phyloP scores from a whole-genome alignment of 2,329 filamentous ascomycete species.

The Alternaria sp. region DNA sequence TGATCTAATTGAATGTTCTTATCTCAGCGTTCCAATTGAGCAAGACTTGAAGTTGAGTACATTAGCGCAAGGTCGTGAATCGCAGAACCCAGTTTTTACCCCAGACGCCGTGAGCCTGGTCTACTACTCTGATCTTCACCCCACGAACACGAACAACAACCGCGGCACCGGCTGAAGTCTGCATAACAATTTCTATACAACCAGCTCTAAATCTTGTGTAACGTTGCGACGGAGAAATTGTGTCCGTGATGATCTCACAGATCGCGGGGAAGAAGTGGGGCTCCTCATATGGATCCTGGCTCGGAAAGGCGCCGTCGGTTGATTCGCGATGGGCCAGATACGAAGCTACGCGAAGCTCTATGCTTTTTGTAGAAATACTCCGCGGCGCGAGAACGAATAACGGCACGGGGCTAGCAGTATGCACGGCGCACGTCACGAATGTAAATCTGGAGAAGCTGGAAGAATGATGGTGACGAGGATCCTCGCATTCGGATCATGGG shows the following conservation, averaged over 20 bases:
- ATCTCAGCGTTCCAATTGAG: not conserved
- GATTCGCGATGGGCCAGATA: not conserved
- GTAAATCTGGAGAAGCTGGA: too few species aligned
- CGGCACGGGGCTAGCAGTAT: not conserved
- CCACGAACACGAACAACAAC: not conserved
- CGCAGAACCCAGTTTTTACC: not conserved
- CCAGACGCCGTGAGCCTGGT: not conserved
- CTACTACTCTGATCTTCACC: not conserved
- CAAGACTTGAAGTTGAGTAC: not conserved
- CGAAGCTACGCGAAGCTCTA: not conserved
- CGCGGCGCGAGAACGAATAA: not conserved
- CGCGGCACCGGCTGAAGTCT: not conserved
- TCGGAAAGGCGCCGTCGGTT: not conserved
- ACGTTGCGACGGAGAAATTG: slow-evolving; percentile 4
- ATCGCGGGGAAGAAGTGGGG: slow-evolving; percentile 5
- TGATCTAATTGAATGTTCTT: not conserved
- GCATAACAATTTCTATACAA: not conserved
- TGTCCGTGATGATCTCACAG: not conserved
- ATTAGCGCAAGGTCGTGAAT: not conserved
- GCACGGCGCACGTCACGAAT: not conserved
- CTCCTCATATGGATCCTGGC: not conserved
- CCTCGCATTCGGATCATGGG: not conserved
- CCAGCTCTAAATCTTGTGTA: not conserved
- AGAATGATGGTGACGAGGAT: not conserved
- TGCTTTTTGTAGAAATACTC: not conserved